A percentile compares a stretch with the other conserved stretches of the same genome.
Evolutionary conservation across 75 land plant genomes (phyloP).

Genomic region (Cupressus sempervirens): DNA sequence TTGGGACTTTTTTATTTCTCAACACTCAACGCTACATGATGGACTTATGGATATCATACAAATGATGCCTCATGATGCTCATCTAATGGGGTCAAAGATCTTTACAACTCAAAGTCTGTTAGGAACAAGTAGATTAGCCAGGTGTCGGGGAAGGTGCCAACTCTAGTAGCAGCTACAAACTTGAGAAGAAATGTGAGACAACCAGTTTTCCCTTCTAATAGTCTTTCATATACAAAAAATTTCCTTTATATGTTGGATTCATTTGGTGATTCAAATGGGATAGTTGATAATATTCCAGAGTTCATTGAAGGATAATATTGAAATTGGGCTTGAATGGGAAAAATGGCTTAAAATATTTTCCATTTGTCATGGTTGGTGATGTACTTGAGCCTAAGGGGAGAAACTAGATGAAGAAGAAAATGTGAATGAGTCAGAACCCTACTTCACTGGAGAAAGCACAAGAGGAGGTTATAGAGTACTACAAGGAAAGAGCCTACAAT

Average conservation of each 20-base stretch:
- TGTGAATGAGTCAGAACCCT: too few species aligned
- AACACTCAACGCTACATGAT: constrained; percentile 94
- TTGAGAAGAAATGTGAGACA: constrained; percentile 86
- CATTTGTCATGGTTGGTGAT: too few species aligned
- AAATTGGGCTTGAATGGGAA: too few species aligned
- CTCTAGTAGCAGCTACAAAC: constrained; percentile 94
- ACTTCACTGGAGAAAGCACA: too few species aligned
- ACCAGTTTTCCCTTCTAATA: constrained; percentile 79
- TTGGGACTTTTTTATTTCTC: constrained; percentile 88
- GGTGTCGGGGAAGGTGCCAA: constrained; percentile 97
- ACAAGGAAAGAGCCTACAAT: too few species aligned
- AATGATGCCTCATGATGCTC: too few species aligned
- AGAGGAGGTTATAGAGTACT: too few species aligned
- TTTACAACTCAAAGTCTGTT: constrained; percentile 81
- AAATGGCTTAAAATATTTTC: too few species aligned
- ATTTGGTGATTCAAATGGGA: constrained; percentile 87
- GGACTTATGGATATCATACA: constrained; percentile 57
- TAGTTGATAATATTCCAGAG: constrained; percentile 84
- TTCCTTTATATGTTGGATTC: constrained; percentile 98
- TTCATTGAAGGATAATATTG: constrained; percentile 98
- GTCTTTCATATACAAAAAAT: constrained; percentile 92
- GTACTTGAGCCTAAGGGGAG: too few species aligned
- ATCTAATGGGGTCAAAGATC: constrained; percentile 81
- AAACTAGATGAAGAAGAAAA: too few species aligned
- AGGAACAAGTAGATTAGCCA: constrained; percentile 94